These are phyloP conservation scores for Saturnispora gosingensis DNA, from an alignment of 805 yeast genomes.

Conservation along the genomic window DNA sequence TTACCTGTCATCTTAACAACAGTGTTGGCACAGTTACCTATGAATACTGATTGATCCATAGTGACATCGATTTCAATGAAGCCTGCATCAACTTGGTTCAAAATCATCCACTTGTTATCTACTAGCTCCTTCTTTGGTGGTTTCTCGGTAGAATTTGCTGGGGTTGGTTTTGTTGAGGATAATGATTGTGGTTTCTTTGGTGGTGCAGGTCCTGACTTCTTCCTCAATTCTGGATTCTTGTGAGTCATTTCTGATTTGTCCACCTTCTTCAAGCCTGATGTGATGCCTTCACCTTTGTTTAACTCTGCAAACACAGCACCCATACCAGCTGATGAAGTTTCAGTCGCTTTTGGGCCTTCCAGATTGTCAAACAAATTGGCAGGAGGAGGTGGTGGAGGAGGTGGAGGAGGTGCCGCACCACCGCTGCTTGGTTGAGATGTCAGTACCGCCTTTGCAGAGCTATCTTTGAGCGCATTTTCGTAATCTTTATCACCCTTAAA, in stretches of 20 bases:
- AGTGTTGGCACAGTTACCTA: constrained; percentile 67
- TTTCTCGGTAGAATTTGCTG: constrained; percentile 19
- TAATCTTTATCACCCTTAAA: constrained; percentile 68
- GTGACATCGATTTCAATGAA: constrained; percentile 61
- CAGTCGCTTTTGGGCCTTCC: constrained; percentile 17
- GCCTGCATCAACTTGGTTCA: constrained; percentile 50
- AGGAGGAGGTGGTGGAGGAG: constrained; percentile 85
- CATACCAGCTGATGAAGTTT: constrained; percentile 30
- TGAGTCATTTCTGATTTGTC: constrained; percentile 92
- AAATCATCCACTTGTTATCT: constrained; percentile 85
- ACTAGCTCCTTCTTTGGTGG: constrained; percentile 60
- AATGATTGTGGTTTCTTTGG: constrained; percentile 76
- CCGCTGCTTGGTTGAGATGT: constrained; percentile 18
- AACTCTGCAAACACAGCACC: constrained; percentile 88
- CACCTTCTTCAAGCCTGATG: constrained; percentile 82
- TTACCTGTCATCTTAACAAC: constrained; percentile 85
- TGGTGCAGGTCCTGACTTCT: constrained; percentile 55
- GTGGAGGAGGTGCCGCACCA: constrained; percentile 28
- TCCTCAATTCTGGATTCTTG: constrained; percentile 77
- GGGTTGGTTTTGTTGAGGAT: constrained; percentile 23
- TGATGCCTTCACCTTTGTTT: constrained; percentile 75
- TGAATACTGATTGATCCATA: constrained; percentile 80
- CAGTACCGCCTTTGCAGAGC: constrained; percentile 9
- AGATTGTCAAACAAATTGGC: constrained; percentile 49
- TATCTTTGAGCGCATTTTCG: constrained; percentile 33